phyloP scores from a whole-genome alignment of 2,329 filamentous ascomycete species.

The Tolypocladium tundrense region DNA sequence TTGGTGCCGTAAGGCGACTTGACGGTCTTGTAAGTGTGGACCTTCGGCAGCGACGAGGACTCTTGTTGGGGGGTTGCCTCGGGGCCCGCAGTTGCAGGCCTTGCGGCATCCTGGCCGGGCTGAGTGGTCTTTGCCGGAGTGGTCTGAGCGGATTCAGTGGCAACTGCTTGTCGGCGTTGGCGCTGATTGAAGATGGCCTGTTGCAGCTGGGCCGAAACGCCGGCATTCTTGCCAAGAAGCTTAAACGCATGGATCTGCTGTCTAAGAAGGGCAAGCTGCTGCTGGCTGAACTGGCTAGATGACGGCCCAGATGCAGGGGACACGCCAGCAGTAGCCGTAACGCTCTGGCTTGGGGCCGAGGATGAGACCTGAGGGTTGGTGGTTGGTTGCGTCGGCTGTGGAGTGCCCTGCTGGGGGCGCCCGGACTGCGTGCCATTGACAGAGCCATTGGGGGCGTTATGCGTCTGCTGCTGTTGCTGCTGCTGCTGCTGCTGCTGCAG shows the following conservation, averaged over 20 bases:
- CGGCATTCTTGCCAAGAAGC: conserved; percentile 74
- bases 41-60: conserved; percentile 23
- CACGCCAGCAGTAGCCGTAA: conserved; percentile 20
- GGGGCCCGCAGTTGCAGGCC: conserved; percentile 25
- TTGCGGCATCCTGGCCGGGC: conserved; percentile 21
- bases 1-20: conserved; percentile 58
- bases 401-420: conserved; percentile 27
- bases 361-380: conserved; percentile 26
- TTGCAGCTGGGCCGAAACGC: conserved; percentile 69
- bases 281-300: conserved; percentile 58
- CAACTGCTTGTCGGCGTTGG: conserved; percentile 50
- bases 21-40: conserved; percentile 58
- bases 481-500: conserved; percentile 27
- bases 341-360: conserved; percentile 22
- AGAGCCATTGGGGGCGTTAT: conserved; percentile 44
- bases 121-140: conserved; percentile 19
- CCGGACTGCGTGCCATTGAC: conserved; percentile 38
- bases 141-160: conserved; percentile 32
- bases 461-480: conserved; percentile 32
- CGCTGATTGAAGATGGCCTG: conserved; percentile 72
- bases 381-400: conserved; percentile 19
- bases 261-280: conserved; percentile 69
- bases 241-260: conserved; percentile 91
- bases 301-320: conserved; percentile 18
- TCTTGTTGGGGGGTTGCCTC: conserved; percentile 23